Evolutionary conservation across 2,329 filamentous ascomycete genomes (phyloP).

Genomic region (Purpureocillium takamizusanense): DNA sequence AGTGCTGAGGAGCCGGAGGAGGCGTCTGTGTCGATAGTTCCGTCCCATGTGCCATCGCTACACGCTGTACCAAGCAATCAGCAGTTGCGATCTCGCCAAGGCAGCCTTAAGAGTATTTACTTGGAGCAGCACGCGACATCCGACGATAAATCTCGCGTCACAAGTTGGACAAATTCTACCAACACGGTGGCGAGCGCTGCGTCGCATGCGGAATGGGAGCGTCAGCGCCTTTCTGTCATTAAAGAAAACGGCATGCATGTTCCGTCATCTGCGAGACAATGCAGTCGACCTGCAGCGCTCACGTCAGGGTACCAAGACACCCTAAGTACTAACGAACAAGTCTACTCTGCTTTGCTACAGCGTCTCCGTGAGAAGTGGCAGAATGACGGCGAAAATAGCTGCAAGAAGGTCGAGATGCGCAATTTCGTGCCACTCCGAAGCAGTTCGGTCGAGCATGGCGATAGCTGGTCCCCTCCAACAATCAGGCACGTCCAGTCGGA

Average conservation of each 20-base stretch:
- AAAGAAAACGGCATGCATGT: constrained; percentile 40
- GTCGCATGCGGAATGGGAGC: constrained; percentile 32
- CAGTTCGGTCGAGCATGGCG: constrained; percentile 8
- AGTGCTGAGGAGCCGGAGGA: constrained; percentile 26
- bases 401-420: constrained; percentile 1
- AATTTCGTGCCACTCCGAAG: constrained; percentile 6
- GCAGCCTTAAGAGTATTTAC: constrained; percentile 42
- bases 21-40: constrained; percentile 36
- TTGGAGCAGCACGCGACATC: constrained; percentile 28
- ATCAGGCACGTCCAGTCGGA: constrained; percentile 24
- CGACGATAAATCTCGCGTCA: constrained; percentile 55
- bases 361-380: constrained; percentile 33
- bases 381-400: constrained; percentile 4
- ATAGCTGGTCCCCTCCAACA: constrained; percentile 15
- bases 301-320: neutral
- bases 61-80: constrained; percentile 36
- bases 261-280: constrained; percentile 26
- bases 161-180: constrained; percentile 62
- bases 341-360: constrained; percentile 58
- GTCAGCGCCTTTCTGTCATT: constrained; percentile 55
- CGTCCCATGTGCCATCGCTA: constrained; percentile 40
- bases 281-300: constrained; percentile 4
- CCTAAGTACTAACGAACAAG: constrained; percentile 43
- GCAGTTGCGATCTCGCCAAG: constrained; percentile 41
- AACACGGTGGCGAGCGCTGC: constrained; percentile 41